Evolutionary conservation across 495 filamentous ascomycete genomes (phyloP), one percentile per base, ranked within the genome.

Genomic region (Terfezia boudieri): DNA sequence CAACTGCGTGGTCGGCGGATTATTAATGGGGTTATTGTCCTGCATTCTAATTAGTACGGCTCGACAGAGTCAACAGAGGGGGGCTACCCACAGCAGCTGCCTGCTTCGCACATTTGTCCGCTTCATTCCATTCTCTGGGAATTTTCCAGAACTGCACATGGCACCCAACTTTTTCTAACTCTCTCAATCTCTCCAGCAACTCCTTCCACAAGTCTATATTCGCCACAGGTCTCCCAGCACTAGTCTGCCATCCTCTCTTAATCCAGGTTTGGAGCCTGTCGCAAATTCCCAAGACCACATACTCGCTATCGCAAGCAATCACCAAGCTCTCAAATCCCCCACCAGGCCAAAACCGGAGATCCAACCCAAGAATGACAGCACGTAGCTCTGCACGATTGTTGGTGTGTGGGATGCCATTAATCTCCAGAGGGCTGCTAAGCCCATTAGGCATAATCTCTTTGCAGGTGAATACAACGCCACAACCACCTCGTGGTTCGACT

Each of bases 301-400:
- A 74, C 26, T 66, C 65, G 2, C 70, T 74, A 56, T 74, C 69
- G 2, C 71, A 70, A 16, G 70, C 73, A 38, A 76, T 65, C 9
- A 72, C 64, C 0, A 76, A 36, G 0, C 60, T 67, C 12, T 51
- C 57, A 57, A 66, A 68, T 1, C 68, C 66, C 57, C 72, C 71
- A 9, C 55, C 57, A 35, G 38, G 35, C 70, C 69, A 72, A 55
- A 53, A 2, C 48, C 64, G 60, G 43, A 66, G 59, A 22, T 66
- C 56, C 41, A 73, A 58, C 36, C 61, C 70, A 0, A 64, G 67
- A 17, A 71, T 66, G 8, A 66, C 67, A 6, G 71, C 71, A 41
- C 68, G 68, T 38, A 73, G 69, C 61, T 72, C 70, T 0, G 72
- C 72, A 36, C 71, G 65, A 49, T 71, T 69, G 64, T 63, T 73